Conservation (phyloP, 2,329 filamentous ascomycete species). For the Xylaria sp. region DNA sequence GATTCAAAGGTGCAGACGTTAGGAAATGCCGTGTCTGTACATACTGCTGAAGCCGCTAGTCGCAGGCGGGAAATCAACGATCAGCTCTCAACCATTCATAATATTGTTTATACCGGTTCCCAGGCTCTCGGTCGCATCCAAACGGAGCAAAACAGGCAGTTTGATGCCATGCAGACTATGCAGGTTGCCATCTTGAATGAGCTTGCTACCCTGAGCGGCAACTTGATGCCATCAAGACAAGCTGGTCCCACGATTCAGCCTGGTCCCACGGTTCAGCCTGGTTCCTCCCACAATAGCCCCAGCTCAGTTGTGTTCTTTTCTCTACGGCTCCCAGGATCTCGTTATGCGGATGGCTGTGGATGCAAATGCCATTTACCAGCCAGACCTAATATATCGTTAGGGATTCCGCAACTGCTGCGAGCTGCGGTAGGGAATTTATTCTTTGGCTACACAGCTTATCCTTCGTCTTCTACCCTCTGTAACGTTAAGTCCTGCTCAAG, state of each 20-base stretch:
- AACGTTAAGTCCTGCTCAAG: neutral
- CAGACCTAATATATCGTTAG: constrained; percentile 1
- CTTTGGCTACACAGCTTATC: constrained; percentile 14
- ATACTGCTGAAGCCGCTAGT: neutral
- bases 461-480: constrained; percentile 15
- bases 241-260: neutral
- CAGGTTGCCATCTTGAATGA: constrained; percentile 14
- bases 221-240: neutral
- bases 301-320: neutral
- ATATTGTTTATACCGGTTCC: neutral
- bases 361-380: constrained; percentile 22
- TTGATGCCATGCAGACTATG: constrained; percentile 1
- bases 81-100: constrained; percentile 13
- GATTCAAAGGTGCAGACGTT: neutral
- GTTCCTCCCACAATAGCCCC: neutral
- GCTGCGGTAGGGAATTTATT: constrained; percentile 18
- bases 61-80: neutral
- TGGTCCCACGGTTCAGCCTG: too few relatives aligned
- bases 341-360: constrained; percentile 2
- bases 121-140: neutral
- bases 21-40: neutral
- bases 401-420: constrained; percentile 11
- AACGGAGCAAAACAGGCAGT: constrained; percentile 4
- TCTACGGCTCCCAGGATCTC: constrained; percentile 1
- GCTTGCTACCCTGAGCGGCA: neutral